Conservation (phyloP, 306 rosid species). For the Styphnolobium japonicum region DNA sequence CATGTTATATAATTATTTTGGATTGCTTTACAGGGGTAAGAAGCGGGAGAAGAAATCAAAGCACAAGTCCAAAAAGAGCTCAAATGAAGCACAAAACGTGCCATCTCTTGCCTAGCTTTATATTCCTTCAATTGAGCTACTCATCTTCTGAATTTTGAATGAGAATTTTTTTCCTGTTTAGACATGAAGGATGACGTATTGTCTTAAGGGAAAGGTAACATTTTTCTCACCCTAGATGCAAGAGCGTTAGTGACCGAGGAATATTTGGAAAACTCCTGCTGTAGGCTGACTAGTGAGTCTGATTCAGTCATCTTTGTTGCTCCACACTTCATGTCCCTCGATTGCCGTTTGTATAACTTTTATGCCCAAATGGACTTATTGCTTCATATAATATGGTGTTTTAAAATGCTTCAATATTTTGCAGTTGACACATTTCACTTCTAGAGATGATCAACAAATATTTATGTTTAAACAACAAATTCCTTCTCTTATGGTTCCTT, state of each 20-base stretch:
- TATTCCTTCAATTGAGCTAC: neutral
- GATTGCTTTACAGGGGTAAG: constrained; percentile 56
- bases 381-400: neutral
- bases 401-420: neutral
- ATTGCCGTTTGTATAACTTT: neutral
- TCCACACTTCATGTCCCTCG: neutral
- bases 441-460: neutral
- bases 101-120: constrained; percentile 20
- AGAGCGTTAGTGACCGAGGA: neutral
- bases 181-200: neutral
- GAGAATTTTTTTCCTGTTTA: neutral
- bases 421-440: neutral
- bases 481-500: neutral
- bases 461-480: neutral
- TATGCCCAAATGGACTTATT: neutral
- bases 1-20: neutral
- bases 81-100: constrained; percentile 43
- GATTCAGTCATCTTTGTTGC: constrained; percentile 3
- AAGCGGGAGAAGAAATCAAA: constrained; percentile 95
- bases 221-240: neutral
- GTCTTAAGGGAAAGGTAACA: neutral
- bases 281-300: neutral
- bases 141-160: neutral
- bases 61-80: constrained; percentile 81
- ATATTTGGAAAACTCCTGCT: neutral